A percentile compares a stretch with the other conserved stretches of the same genome.
phyloP scores from a whole-genome alignment of 768 basidiomycete genomes.

The Infundibulicybe gibba region DNA sequence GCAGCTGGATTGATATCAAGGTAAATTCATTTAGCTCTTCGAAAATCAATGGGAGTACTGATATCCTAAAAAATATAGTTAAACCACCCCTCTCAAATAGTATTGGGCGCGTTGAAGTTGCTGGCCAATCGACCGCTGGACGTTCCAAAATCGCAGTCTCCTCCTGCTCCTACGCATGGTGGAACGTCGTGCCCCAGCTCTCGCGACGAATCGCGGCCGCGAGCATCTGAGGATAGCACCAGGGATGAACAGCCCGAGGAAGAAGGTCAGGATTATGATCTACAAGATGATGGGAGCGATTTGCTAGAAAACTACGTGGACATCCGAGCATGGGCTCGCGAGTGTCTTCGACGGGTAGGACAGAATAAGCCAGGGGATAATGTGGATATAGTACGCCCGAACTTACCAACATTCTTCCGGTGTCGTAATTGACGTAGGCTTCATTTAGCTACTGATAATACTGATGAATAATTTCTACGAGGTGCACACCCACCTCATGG shows the following conservation, averaged over 20 bases:
- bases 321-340: conserved; percentile 8
- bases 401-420: not conserved
- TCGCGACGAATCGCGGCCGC: not conserved
- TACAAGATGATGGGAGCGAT: too few species aligned
- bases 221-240: not conserved
- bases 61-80: conserved; percentile 3
- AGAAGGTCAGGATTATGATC: too few species aligned
- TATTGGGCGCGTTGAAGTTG: conserved; percentile 9
- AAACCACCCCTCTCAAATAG: conserved; percentile 9
- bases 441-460: conserved; percentile 9
- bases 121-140: conserved; percentile 2
- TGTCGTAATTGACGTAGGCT: not conserved
- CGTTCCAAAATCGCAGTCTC: too few species aligned
- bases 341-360: conserved; percentile 11
- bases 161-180: not conserved
- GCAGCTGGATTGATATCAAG: conserved; percentile 4
- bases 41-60: not conserved
- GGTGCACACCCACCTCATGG: conserved; percentile 10
- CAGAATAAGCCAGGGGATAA: conserved; percentile 3
- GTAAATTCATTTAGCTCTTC: not conserved
- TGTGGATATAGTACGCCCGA: conserved; percentile 6
- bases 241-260: too few species aligned
- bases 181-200: not conserved
- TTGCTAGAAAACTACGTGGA: conserved; percentile 9
- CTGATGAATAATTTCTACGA: conserved; percentile 14